Base-by-base conservation (phyloP, 2,329 filamentous ascomycete genomes). In the Fusarium nisikadoi region DNA sequence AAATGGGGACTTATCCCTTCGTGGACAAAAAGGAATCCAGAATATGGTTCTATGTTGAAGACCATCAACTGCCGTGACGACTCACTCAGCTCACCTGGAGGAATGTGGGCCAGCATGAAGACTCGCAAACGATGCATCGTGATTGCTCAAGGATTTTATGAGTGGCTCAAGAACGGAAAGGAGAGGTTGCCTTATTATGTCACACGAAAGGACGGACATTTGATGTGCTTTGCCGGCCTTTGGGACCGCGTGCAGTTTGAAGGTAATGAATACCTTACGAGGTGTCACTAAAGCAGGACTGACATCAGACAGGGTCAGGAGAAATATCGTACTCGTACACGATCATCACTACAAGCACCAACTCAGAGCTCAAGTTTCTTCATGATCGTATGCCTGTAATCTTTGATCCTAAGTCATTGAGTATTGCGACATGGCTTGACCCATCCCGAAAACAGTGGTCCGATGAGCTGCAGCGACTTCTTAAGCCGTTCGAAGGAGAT, bases 351-450 rank as follows among this genome's bases (percentile, higher is more conserved):
- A 98, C 95, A 3, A 88, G 92, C 67, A 93, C 94, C 12, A 97
- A 95, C 77, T 86, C 91, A 70, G 92, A 95, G 79, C 86, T 98
- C 53, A 90, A 86, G 33, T 98, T 97, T 74, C 85, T 99, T 23
- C 96, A 99, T 79, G 92, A 97, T 77, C 91, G 96, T 20, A 99
- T 99, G 96, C 96, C 96, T 0, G 95, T 97, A 10, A 93, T 98
- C 35, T 81, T 99, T 2, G 91, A 98, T 10, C 90, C 93, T 8
- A 90, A 90, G 8, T 94, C 92, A 2, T 87, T 93, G 3, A 88
- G 86, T 16, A 85, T 97, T 77, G 87, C 84, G 59, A 90, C 80
- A 8, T 98, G 94, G 94, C 86, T 98, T 23, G 93, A 98, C 79
- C 94, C 94, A 0, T 83, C 80, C 4, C 87, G 88, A 23, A 84